Percentiles rank a stretch among this genome's conserved stretches.
phyloP scores from a whole-genome alignment of 805 yeast species.

The Teunomyces cretensis region DNA sequence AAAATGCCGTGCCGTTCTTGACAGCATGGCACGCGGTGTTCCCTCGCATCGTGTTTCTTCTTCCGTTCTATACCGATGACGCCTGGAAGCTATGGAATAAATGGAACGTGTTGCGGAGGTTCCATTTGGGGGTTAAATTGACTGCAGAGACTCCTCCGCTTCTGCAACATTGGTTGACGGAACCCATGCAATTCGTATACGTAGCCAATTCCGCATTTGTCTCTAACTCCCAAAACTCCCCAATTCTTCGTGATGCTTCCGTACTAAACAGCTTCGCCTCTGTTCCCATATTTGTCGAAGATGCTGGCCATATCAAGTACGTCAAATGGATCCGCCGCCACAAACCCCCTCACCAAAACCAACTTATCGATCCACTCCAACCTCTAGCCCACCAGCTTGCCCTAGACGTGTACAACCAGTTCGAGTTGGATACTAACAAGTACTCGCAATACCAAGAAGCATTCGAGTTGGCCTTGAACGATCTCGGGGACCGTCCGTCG shows the following conservation, averaged over 20 bases:
- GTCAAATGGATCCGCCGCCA: background rate
- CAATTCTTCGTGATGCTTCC: background rate
- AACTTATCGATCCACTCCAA: constrained; percentile 59
- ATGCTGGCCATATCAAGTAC: background rate
- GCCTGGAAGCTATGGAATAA: background rate
- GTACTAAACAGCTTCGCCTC: background rate
- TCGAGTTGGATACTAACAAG: constrained; percentile 70
- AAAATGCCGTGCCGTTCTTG: background rate
- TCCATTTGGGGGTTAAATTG: background rate
- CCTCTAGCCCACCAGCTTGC: constrained; percentile 64
- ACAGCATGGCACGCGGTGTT: background rate
- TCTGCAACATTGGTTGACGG: background rate
- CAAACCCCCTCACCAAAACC: background rate
- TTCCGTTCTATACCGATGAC: background rate
- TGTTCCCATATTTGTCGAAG: background rate
- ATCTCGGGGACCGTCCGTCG: constrained; percentile 4
- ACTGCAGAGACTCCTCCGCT: background rate
- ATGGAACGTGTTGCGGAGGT: background rate
- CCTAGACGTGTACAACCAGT: constrained; percentile 59
- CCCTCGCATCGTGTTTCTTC: background rate
- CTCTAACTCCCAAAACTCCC: background rate
- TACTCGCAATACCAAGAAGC: constrained; percentile 70
- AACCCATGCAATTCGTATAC: background rate
- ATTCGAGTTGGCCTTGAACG: constrained; percentile 51
- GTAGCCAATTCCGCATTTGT: background rate